phyloP scores from a whole-genome alignment of 1,139 yeast species.

The Trichomonascaceae sp. region DNA sequence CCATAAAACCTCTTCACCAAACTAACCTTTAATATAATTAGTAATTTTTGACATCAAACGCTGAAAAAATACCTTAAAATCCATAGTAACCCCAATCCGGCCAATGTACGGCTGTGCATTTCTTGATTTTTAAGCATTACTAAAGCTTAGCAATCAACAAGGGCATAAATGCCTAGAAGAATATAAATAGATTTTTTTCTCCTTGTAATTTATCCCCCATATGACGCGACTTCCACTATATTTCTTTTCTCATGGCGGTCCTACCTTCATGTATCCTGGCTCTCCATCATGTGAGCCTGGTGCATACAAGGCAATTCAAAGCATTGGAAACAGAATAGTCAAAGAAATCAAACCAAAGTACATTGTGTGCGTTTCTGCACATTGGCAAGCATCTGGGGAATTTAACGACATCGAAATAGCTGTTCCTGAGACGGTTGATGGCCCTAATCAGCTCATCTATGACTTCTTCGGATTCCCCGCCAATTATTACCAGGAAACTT shows the following conservation, averaged over 20 bases:
- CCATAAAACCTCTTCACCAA: too few relatives aligned
- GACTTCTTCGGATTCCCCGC: slow-evolving; percentile 71
- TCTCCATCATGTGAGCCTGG: slow-evolving; percentile 52
- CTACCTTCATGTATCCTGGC: slow-evolving; percentile 54
- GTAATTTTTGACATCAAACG: not conserved
- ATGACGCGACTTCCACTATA: slow-evolving; percentile 41
- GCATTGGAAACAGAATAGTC: slow-evolving; percentile 46
- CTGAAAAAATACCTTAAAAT: not conserved
- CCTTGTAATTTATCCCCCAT: not conserved
- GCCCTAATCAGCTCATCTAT: slow-evolving; percentile 41
- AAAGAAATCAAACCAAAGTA: slow-evolving; percentile 55
- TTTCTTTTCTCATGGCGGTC: slow-evolving; percentile 76
- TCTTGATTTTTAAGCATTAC: not conserved
- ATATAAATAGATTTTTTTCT: not conserved
- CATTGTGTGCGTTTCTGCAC: slow-evolving; percentile 64
- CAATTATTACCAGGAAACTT: slow-evolving; percentile 55
- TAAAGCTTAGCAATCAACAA: not conserved
- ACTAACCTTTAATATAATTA: not conserved
- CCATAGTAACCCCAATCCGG: not conserved
- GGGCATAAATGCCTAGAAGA: not conserved
- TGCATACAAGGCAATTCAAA: slow-evolving; percentile 49
- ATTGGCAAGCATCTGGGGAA: slow-evolving; percentile 52
- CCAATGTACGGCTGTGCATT: not conserved
- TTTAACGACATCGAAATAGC: slow-evolving; percentile 41
- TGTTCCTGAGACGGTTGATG: slow-evolving; percentile 36